phyloP scores from a whole-genome alignment of 805 yeast species.

The Candida maris region DNA sequence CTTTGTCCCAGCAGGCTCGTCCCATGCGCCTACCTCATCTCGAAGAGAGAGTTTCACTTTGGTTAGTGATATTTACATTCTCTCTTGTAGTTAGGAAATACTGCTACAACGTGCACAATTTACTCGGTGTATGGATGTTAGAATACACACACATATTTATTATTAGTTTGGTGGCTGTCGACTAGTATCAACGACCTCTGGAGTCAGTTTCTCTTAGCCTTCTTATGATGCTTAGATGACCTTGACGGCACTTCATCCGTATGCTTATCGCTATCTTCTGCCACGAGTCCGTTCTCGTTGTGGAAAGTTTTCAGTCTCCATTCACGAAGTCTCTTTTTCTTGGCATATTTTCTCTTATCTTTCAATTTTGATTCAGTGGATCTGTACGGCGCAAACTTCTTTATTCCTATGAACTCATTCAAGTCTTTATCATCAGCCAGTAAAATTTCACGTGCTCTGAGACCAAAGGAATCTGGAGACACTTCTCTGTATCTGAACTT shows the following conservation, averaged over 20 bases:
- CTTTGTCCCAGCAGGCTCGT: too few relatives aligned
- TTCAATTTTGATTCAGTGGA: conserved; percentile 64
- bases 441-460: conserved; percentile 79
- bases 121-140: too few relatives aligned
- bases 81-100: too few relatives aligned
- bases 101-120: too few relatives aligned
- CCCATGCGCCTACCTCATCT: too few relatives aligned
- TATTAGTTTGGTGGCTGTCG: too few relatives aligned
- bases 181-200: too few relatives aligned
- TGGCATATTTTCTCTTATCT: conserved; percentile 81
- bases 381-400: conserved; percentile 92
- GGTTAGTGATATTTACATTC: too few relatives aligned
- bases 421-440: conserved; percentile 84
- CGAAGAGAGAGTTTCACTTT: too few relatives aligned
- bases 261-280: conserved; percentile 35
- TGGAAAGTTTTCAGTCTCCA: conserved; percentile 87
- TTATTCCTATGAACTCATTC: conserved; percentile 81
- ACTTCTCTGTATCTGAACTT: conserved; percentile 88
- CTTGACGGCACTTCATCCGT: conserved; percentile 26
- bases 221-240: too few relatives aligned
- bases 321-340: conserved; percentile 75
- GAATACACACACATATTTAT: too few relatives aligned
- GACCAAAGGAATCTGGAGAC: conserved; percentile 89
- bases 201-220: too few relatives aligned
- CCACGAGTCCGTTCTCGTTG: conserved; percentile 47